Base-by-base conservation (phyloP, 139 green algal genomes). In the Chlamydomonas sphaeroides region DNA sequence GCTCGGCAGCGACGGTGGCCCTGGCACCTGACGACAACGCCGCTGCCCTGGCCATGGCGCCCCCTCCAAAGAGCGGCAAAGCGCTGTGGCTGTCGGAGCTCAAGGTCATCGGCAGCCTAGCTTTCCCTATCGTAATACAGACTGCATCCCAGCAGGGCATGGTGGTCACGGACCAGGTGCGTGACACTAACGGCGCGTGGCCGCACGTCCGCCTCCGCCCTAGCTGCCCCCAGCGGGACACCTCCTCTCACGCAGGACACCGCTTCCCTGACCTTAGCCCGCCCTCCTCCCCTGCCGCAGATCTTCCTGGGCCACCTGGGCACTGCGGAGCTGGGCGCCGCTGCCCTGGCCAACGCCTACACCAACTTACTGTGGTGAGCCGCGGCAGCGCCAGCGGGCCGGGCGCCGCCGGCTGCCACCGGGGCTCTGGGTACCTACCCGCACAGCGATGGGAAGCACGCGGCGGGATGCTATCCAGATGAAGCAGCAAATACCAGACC, bases 291-390 rank as follows among this genome's bases (percentile, higher is more conserved):
- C 35, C 0, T 48, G 5, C 8, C 14, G 35, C 75, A 82, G 77
- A 76, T 90, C 2, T 88, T 90, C 62, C 28, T 90, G n/a, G 87
- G 87, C 5, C 87, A 88, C 26, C 78, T 90, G 49, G 87, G 87
- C 23, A 87, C 87, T 15, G 73, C 83, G 7, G 30, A 86, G 72
- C 79, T 90, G 32, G 83, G 82, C 45, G 87, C 87, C 15, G 78
- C 87, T 5, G 78, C 87, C 0, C 62, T 82, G 23, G 75, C 42
- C n/a, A 82, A 72, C n/a, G 33, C 75, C 2, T 82, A 53, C 61
- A 65, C 61, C n/a, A 82, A 82, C 75, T 42, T 82, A 11, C 63
- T 82, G 75, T 85, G n/a, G n/a, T n/a, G n/a, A n/a, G n/a, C n/a
- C n/a, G n/a, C n/a, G n/a, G n/a, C n/a, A n/a, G n/a, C n/a, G n/a